Conservation (phyloP, 116 monocot species). For the Posidonia oceanica region DNA sequence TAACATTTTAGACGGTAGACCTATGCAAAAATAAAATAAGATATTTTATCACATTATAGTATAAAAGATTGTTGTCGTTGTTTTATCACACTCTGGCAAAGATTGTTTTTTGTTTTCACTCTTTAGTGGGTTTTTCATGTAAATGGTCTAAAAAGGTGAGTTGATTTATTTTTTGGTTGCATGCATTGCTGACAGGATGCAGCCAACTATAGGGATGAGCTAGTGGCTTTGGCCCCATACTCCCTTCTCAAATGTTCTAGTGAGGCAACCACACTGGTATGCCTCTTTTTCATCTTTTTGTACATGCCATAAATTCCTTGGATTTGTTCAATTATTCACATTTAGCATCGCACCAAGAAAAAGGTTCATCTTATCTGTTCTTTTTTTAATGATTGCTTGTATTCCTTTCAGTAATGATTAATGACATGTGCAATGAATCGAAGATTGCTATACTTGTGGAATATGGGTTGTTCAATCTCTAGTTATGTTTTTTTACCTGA, state of each 20-base stretch:
- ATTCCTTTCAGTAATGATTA: no score
- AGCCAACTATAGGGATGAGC: conserved; percentile 73
- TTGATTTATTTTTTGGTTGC: background rate
- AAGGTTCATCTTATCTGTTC: no score
- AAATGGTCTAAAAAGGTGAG: background rate
- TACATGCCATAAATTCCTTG: background rate
- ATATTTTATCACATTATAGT: background rate
- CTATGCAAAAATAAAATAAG: background rate
- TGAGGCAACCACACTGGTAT: conserved; percentile 86
- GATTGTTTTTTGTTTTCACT: background rate
- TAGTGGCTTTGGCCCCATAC: conserved; percentile 68
- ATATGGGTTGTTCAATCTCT: no score
- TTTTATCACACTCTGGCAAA: background rate
- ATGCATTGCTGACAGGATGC: conserved; percentile 52
- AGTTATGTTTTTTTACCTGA: no score
- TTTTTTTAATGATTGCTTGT: no score
- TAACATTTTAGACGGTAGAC: background rate
- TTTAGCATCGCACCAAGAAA: no score
- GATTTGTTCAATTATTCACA: no score
- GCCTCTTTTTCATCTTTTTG: background rate
- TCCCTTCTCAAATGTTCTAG: conserved; percentile 86
- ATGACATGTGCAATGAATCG: no score
- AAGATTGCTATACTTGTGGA: no score
- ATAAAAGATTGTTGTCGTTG: background rate
- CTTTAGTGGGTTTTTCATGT: background rate